Conservation (phyloP, 768 basidiomycete species). For the Cyathus striatus region DNA sequence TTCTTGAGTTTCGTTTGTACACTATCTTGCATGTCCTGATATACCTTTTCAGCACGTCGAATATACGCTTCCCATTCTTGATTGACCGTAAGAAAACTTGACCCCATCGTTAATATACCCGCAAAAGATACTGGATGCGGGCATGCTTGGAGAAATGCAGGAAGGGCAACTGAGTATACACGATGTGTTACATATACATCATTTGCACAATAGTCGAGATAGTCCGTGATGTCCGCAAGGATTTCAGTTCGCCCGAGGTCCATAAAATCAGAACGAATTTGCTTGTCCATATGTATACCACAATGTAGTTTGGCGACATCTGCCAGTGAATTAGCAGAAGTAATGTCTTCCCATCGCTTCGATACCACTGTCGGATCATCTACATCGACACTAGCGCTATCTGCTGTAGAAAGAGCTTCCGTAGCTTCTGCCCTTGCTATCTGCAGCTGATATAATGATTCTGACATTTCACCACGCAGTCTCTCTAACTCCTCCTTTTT, state of each 20-base stretch:
- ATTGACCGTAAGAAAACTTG: constrained; percentile 87
- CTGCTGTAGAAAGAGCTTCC: constrained; percentile 5
- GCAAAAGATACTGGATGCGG: constrained; percentile 93
- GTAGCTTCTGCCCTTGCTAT: constrained; percentile 5
- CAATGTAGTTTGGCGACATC: constrained; percentile 93
- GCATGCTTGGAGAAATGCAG: constrained; percentile 76
- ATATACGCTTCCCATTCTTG: constrained; percentile 86
- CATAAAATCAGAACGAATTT: constrained; percentile 73
- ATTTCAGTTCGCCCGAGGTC: constrained; percentile 61
- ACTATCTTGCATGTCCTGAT: constrained; percentile 64
- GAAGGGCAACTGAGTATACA: constrained; percentile 73
- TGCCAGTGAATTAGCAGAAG: constrained; percentile 85
- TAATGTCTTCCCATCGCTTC: constrained; percentile 89
- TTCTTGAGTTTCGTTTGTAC: constrained; percentile 69
- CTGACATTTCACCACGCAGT: constrained; percentile 32
- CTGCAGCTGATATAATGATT: constrained; percentile 25
- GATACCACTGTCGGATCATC: constrained; percentile 34
- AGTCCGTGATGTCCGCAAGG: constrained; percentile 58
- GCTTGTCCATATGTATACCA: constrained; percentile 73
- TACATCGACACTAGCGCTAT: constrained; percentile 13
- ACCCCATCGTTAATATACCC: constrained; percentile 88
- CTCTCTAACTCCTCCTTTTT: constrained; percentile 36
- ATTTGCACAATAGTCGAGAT: constrained; percentile 78
- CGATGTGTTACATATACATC: constrained; percentile 85
- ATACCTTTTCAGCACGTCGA: constrained; percentile 69